Base-by-base conservation (phyloP, 139 green algal genomes). In the Limnomonas spitsbergensis region DNA sequence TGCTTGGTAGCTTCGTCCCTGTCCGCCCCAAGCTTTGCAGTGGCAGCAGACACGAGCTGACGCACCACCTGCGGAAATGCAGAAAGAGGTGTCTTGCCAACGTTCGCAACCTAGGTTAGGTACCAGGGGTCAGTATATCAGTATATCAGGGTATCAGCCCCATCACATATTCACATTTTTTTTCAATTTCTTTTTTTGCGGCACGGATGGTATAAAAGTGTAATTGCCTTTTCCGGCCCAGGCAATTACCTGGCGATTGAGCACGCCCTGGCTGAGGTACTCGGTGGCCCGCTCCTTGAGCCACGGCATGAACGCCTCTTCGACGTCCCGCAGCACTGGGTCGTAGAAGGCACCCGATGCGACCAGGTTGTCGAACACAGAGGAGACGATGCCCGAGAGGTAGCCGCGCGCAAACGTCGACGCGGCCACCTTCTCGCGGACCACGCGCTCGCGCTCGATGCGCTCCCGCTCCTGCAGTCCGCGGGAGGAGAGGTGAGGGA, bases 231-330 rank as follows among this genome's bases (percentile, higher is more conserved):
- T n/a, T n/a, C n/a, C n/a, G n/a, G n/a, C n/a, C n/a, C n/a, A n/a
- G n/a, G n/a, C n/a, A n/a, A 29, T 61, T 20, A 61, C 47, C 47
- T 61, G 47, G 14, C 83, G 80, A 2, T 80, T 80, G 29, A 85
- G 67, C 2, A 88, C 78, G n/a, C 80, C 80, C 42, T 84, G 81
- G 34, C 76, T 53, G 1, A 89, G 73, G 75, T 90, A 83, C 34
- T 78, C 37, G 3, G 86, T 76, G 14, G 87, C 84, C 79, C 88
- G 79, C 40, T 89, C 73, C 40, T 83, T 85, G 31, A 96, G 82
- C 92, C 89, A 95, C 9, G 92, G 92, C 80, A 96, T 81, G 84
- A 96, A 94, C 29, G 79, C 77, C 20, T 86, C 54, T 82, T 93
- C 81, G 39, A 93, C 88, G 82, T 94, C 90, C 14, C 79, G 79